phyloP scores from a whole-genome alignment of 164 flowering plant species.

The Chimonanthus praecox region DNA sequence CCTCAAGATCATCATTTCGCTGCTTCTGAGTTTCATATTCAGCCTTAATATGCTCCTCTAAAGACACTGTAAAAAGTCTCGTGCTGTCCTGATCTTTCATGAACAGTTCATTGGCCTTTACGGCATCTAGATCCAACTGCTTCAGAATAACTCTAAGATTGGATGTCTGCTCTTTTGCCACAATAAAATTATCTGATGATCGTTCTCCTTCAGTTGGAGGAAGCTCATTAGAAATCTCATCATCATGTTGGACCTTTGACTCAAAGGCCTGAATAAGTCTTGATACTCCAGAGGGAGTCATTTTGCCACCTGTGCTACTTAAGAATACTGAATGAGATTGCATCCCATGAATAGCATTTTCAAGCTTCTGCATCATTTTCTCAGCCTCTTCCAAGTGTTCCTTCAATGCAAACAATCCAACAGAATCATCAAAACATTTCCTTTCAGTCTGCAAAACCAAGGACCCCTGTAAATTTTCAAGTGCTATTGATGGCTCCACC shows the following conservation, averaged over 20 bases:
- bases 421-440: slow-evolving; percentile 33
- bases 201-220: slow-evolving; percentile 23
- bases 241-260: slow-evolving; percentile 57
- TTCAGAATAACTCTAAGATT: slow-evolving; percentile 40
- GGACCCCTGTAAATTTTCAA: slow-evolving; percentile 13
- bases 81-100: slow-evolving; percentile 28
- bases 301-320: slow-evolving; percentile 35
- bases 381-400: slow-evolving; percentile 50
- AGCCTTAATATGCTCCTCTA: slow-evolving; percentile 42
- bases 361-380: slow-evolving; percentile 49
- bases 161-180: slow-evolving; percentile 32
- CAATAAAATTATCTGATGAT: slow-evolving; percentile 32
- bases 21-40: slow-evolving; percentile 47
- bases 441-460: slow-evolving; percentile 15
- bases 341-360: slow-evolving; percentile 52
- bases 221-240: slow-evolving; percentile 32
- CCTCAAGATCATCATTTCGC: slow-evolving; percentile 22
- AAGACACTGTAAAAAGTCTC: slow-evolving; percentile 23
- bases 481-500: slow-evolving; percentile 14
- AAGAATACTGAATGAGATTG: slow-evolving; percentile 42
- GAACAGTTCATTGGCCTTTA: slow-evolving; percentile 31
- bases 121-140: slow-evolving; percentile 39
- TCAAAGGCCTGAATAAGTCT: slow-evolving; percentile 87
- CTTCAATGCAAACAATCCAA: slow-evolving; percentile 30
- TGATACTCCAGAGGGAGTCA: slow-evolving; percentile 48